Conservation (phyloP, 2,329 filamentous ascomycete species). For the Ambrosiella xylebori region DNA sequence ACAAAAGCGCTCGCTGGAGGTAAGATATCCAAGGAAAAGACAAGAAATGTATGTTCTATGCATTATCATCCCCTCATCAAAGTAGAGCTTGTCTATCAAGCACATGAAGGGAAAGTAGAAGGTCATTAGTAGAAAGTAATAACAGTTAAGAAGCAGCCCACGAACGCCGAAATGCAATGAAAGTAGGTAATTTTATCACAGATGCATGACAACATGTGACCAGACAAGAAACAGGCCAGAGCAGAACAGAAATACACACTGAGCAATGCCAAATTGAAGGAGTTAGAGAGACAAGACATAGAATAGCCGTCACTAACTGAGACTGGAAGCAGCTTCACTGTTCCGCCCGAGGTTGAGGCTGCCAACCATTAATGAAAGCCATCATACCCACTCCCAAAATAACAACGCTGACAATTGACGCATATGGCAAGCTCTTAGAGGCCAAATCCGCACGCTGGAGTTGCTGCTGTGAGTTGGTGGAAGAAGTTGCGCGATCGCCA, state of each 20-base stretch:
- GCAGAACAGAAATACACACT: constrained; percentile 1
- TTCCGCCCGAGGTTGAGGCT: constrained; percentile 26
- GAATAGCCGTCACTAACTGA: too few species aligned
- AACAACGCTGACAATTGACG: constrained; percentile 68
- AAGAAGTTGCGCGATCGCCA: not conserved
- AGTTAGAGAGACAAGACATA: too few species aligned
- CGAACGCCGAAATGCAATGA: not conserved
- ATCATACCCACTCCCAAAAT: constrained; percentile 67
- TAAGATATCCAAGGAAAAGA: constrained; percentile 1
- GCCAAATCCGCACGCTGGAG: constrained; percentile 16
- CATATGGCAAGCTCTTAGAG: constrained; percentile 49
- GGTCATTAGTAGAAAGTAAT: not conserved
- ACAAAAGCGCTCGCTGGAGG: not conserved
- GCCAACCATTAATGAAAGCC: constrained; percentile 76
- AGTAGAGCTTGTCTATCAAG: not conserved
- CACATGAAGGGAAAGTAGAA: not conserved
- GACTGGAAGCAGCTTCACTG: constrained; percentile 3
- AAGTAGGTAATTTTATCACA: not conserved
- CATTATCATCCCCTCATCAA: not conserved
- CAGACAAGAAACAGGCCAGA: not conserved
- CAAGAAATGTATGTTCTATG: constrained; percentile 1
- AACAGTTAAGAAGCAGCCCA: not conserved
- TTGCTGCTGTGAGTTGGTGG: constrained; percentile 6
- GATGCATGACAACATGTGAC: not conserved
- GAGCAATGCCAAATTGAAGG: not conserved